These are phyloP conservation scores for Pleurotus djamor DNA, from an alignment of 768 basidiomycete species.

Conservation along the genomic window DNA sequence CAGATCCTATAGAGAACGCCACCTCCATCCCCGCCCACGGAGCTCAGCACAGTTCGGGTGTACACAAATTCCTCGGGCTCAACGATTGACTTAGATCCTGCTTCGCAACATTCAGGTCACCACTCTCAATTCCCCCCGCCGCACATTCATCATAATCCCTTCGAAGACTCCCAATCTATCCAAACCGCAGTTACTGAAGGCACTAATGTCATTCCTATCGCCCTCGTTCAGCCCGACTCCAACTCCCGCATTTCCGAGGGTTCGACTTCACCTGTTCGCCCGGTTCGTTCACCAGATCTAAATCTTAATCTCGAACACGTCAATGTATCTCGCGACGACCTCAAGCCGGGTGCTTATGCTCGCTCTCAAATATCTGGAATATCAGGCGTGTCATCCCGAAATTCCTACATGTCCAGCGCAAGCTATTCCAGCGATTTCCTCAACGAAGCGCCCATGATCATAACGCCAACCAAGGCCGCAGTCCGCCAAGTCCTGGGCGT, in stretches of 20 bases:
- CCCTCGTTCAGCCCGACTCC: conserved; percentile 66
- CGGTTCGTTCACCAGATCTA: conserved; percentile 57
- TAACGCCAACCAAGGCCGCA: conserved; percentile 62
- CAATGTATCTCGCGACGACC: conserved; percentile 54
- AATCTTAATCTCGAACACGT: conserved; percentile 63
- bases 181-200: conserved; percentile 79
- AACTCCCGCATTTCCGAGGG: conserved; percentile 29
- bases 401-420: conserved; percentile 73
- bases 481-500: conserved; percentile 75
- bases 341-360: conserved; percentile 34
- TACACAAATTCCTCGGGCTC: conserved; percentile 45
- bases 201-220: conserved; percentile 87
- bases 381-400: conserved; percentile 50
- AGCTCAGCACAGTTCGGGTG: conserved; percentile 43
- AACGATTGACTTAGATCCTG: conserved; percentile 62
- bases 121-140: conserved; percentile 39
- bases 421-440: conserved; percentile 79
- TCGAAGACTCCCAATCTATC: conserved; percentile 76
- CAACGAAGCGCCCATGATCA: conserved; percentile 79
- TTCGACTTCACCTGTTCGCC: conserved; percentile 45
- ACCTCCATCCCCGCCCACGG: conserved; percentile 26
- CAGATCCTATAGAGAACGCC: conserved; percentile 76
- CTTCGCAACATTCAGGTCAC: conserved; percentile 33
- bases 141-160: conserved; percentile 56
- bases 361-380: conserved; percentile 54